Percentiles rank a stretch among this genome's conserved stretches.
Conservation (phyloP, 441 rosid genomes). For the Gossypium davidsonii region DNA sequence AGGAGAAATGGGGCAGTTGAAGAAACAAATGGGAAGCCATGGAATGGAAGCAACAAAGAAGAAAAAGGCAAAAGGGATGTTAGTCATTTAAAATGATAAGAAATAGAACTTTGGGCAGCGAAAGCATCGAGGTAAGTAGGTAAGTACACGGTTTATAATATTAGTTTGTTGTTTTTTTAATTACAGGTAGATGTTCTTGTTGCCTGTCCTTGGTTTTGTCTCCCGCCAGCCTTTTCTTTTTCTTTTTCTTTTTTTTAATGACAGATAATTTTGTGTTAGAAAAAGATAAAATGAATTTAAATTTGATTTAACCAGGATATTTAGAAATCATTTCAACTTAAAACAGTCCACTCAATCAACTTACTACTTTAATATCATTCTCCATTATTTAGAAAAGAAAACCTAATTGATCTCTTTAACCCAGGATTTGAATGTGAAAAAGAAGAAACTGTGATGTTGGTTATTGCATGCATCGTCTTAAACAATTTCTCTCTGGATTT, state of each 20-base stretch:
- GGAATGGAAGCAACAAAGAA: not conserved
- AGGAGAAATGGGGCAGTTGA: slow-evolving; percentile 23
- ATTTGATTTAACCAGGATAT: too few species aligned
- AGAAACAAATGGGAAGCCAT: slow-evolving; percentile 45
- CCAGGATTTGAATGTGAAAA: too few species aligned
- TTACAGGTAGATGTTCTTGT: not conserved
- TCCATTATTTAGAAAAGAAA: too few species aligned
- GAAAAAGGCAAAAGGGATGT: not conserved
- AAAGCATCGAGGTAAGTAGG: slow-evolving; percentile 29
- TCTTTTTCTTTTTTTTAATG: not conserved
- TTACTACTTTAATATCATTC: too few species aligned
- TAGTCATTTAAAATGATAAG: not conserved
- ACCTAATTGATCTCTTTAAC: too few species aligned
- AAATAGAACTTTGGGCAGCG: slow-evolving; percentile 11
- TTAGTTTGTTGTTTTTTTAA: not conserved
- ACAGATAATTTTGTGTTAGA: not conserved
- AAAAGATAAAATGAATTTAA: not conserved
- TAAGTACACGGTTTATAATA: not conserved
- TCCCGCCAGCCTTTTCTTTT: slow-evolving; percentile 30
- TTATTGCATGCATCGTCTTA: too few species aligned
- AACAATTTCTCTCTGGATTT: too few species aligned
- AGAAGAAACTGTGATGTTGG: too few species aligned
- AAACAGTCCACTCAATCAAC: too few species aligned
- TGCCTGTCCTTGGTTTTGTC: slow-evolving; percentile 25
- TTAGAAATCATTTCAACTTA: too few species aligned